Evolutionary conservation across 345 rosid species (phyloP), one percentile per base, ranked within the genome.

Genomic region (Aegle marmelos): DNA sequence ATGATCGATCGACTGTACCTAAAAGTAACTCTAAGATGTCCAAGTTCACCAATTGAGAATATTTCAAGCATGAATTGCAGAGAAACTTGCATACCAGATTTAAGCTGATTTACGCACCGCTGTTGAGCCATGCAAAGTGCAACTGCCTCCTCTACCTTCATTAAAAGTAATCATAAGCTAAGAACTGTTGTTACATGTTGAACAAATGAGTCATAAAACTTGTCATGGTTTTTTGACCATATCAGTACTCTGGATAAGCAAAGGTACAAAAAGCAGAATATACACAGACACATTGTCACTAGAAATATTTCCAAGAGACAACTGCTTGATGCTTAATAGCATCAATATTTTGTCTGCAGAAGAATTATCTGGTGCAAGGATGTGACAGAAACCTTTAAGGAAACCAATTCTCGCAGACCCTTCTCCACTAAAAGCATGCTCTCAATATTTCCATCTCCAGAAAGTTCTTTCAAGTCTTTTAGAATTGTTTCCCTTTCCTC

Each of bases 351-450:
- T 54, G 71, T 21, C 14, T 0, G 30, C 57, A 54, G 21, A 76
- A 54, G 21, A 76, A 71, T 24, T 77, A 13, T n/a, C 48, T 48
- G 31, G 68, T 13, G 59, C 31, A 76, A 79, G 70, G 75, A 79
- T 77, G 72, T 41, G 54, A 63, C 28, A 76, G 70, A 79, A 57
- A 93, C 98, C 99, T 93, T 95, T 16, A 95, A 76, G 61, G 90
- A 82, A 82, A 92, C 93, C 78, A 91, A 80, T 89, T 95, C 98
- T 45, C 89, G 85, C 84, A 95, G 81, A 83, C 99, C 98, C 86
- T 86, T 91, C 91, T 95, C 99, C 2, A 88, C 98, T 76, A 85
- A 68, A 77, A 95, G 83, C 96, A 93, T 87, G 90, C 91, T 92
- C 78, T 95, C 99, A 1, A 93, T 63, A 76, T 79, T 90, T 71